Percentiles rank a stretch among this genome's conserved stretches.
Conservation (phyloP, 495 filamentous ascomycete genomes). For the Cercophora sp. region DNA sequence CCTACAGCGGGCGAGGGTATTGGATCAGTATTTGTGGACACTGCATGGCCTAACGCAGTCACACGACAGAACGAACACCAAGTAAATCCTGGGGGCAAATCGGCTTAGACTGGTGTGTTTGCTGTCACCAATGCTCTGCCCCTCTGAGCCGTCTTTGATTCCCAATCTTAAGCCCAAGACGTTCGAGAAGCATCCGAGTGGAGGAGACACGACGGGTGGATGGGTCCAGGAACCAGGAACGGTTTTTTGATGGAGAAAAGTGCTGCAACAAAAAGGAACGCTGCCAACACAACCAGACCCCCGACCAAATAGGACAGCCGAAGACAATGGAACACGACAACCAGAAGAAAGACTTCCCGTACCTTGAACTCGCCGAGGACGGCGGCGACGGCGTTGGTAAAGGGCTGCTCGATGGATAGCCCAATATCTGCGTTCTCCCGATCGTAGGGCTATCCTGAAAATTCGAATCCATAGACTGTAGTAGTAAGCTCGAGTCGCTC, state of each 20-base stretch:
- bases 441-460: slow-evolving; percentile 39
- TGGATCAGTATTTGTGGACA: slow-evolving; percentile 37
- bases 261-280: neutral
- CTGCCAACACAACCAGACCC: neutral
- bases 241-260: neutral
- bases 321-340: neutral
- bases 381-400: slow-evolving; percentile 20
- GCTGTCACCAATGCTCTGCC: slow-evolving; percentile 1
- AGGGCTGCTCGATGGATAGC: slow-evolving; percentile 26
- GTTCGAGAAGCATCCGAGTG: neutral
- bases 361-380: slow-evolving; percentile 23
- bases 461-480: slow-evolving; percentile 21
- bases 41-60: slow-evolving; percentile 27
- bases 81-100: slow-evolving; percentile 16
- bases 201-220: neutral
- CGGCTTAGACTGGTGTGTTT: slow-evolving; percentile 13
- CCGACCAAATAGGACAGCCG: slow-evolving; percentile 1
- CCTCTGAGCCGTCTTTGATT: neutral
- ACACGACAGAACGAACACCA: slow-evolving; percentile 31
- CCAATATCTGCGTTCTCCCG: slow-evolving; percentile 28
- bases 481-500: slow-evolving; percentile 15
- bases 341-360: slow-evolving; percentile 8
- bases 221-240: slow-evolving; percentile 5
- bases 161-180: slow-evolving; percentile 3
- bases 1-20: slow-evolving; percentile 28